Evolutionary conservation across 225 moss, liverwort and hornwort species (phyloP).

Genomic region (Ulota crispa): DNA sequence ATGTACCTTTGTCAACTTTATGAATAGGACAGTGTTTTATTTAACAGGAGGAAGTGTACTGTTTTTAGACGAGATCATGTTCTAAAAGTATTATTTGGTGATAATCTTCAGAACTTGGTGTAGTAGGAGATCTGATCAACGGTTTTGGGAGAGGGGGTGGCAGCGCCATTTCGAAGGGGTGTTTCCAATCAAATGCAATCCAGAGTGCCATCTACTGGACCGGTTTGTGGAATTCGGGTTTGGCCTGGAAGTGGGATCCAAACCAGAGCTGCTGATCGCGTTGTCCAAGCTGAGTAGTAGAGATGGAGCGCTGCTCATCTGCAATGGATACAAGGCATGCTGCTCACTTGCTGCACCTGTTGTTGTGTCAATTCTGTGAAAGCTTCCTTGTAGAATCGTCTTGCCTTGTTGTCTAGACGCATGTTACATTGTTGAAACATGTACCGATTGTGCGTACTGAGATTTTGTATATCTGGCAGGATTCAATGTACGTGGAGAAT

Average conservation of each 20-base stretch:
- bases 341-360: conserved; percentile 21
- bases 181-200: conserved; percentile 91
- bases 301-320: conserved; percentile 72
- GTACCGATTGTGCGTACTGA: neutral
- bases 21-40: neutral
- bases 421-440: neutral
- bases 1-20: neutral
- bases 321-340: conserved; percentile 94
- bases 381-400: neutral
- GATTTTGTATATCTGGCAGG: conserved; percentile 39
- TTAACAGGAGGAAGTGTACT: neutral
- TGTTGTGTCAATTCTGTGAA: neutral
- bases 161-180: conserved; percentile 89
- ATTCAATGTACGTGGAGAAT: conserved; percentile 69
- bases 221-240: conserved; percentile 72
- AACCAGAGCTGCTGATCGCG: conserved; percentile 79
- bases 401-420: conserved; percentile 20
- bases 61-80: neutral
- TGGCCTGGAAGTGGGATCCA: conserved; percentile 84
- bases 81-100: conserved; percentile 34
- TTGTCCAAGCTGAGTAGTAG: conserved; percentile 70
- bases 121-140: conserved; percentile 51
- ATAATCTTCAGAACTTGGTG: conserved; percentile 49
- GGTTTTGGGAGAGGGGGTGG: conserved; percentile 52
- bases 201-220: conserved; percentile 69